phyloP scores from a whole-genome alignment of 116 monocot genomes.

The Zostera marina region DNA sequence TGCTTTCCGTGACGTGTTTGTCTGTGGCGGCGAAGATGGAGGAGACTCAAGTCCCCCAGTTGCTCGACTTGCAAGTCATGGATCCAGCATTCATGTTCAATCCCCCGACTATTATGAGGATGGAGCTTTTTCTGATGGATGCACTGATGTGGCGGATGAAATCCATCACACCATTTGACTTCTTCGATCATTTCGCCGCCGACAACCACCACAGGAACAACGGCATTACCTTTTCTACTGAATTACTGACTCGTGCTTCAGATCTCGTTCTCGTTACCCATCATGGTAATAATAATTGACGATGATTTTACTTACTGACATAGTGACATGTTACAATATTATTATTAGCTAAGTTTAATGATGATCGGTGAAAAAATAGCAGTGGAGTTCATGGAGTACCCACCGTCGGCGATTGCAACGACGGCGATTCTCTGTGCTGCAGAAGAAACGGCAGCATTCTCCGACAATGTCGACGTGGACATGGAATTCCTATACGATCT shows the following conservation, averaged over 20 bases:
- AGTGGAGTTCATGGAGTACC: conserved; percentile 45
- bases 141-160: conserved; percentile 63
- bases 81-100: conserved; percentile 43
- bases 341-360: neutral
- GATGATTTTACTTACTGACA: neutral
- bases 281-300: conserved; percentile 18
- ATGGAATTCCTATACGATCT: neutral
- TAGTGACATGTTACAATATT: neutral
- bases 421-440: conserved; percentile 49
- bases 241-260: conserved; percentile 23
- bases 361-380: conserved; percentile 13
- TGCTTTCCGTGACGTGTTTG: conserved; percentile 64
- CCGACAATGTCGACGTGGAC: conserved; percentile 7
- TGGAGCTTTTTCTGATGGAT: conserved; percentile 72
- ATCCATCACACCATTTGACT: conserved; percentile 61
- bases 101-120: conserved; percentile 34
- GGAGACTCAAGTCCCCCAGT: conserved; percentile 48
- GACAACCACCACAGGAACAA: neutral
- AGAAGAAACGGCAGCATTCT: neutral
- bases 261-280: conserved; percentile 33
- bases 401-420: conserved; percentile 58
- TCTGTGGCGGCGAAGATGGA: conserved; percentile 85
- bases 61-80: conserved; percentile 37
- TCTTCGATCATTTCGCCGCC: conserved; percentile 28
- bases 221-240: conserved; percentile 7